Conservation (phyloP, 2,329 filamentous ascomycete species). For the Podosphaera xanthii region DNA sequence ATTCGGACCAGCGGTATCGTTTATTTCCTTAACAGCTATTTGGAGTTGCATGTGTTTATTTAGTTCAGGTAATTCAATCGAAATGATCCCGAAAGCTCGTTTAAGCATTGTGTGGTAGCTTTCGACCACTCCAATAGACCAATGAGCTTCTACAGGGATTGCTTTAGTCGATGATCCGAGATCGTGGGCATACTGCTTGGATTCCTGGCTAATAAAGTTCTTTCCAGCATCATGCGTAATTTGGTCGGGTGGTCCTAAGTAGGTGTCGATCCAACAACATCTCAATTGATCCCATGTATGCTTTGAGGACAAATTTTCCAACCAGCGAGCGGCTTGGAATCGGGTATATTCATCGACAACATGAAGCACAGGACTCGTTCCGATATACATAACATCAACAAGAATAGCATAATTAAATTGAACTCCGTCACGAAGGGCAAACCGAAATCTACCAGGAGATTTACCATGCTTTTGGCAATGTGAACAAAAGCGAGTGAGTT, state of each 20-base stretch:
- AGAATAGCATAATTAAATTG: conserved; percentile 2
- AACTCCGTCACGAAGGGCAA: too few relatives aligned
- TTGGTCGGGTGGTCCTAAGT: background rate
- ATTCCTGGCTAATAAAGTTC: conserved; percentile 3
- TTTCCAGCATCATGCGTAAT: background rate
- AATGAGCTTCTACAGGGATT: conserved; percentile 1
- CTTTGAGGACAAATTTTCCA: background rate
- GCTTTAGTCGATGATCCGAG: background rate
- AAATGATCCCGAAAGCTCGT: background rate
- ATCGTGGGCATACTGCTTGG: background rate
- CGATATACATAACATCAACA: conserved; percentile 3
- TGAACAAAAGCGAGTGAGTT: too few relatives aligned
- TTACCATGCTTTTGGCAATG: too few relatives aligned
- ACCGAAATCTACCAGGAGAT: too few relatives aligned
- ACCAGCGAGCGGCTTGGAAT: conserved; percentile 1
- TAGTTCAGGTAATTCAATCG: background rate
- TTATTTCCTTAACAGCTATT: background rate
- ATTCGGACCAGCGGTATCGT: background rate
- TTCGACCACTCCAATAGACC: background rate
- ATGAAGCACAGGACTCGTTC: background rate
- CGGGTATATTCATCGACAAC: background rate
- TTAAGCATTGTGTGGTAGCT: background rate
- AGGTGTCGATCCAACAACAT: conserved; percentile 2
- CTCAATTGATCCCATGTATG: conserved; percentile 1
- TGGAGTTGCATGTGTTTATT: background rate